Conservation (phyloP, 2,329 filamentous ascomycete species). For the Alternaria consortialis region DNA sequence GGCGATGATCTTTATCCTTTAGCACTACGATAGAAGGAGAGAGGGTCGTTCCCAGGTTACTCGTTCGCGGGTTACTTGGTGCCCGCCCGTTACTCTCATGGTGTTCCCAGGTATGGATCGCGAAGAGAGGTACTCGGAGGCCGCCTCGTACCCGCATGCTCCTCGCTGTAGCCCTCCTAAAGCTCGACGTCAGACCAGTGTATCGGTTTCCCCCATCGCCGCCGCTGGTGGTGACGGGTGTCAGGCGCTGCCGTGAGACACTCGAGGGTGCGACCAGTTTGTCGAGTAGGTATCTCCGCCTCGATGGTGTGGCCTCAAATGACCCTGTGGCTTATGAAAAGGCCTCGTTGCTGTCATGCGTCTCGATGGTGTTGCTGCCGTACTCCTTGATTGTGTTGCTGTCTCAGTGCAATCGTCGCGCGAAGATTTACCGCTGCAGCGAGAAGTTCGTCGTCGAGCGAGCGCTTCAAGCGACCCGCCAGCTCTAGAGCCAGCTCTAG, state of each 20-base stretch:
- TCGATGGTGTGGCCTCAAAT: background rate
- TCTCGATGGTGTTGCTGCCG: background rate
- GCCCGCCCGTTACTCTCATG: background rate
- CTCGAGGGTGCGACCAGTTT: background rate
- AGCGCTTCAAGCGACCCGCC: background rate
- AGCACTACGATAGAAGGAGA: background rate
- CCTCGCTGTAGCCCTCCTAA: background rate
- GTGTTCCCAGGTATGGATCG: background rate
- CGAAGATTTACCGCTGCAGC: background rate
- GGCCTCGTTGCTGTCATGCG: background rate
- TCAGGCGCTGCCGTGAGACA: background rate
- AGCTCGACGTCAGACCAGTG: background rate
- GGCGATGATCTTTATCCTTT: background rate
- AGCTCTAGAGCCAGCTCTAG: background rate
- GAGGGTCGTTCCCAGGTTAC: background rate
- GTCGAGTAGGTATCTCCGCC: background rate
- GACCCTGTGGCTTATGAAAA: background rate
- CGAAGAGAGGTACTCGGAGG: background rate
- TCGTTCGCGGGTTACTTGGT: background rate
- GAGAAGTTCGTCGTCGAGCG: background rate
- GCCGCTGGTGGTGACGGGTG: background rate
- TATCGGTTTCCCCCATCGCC: background rate
- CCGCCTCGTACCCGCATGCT: background rate
- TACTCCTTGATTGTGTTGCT: background rate
- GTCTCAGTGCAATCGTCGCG: background rate